A percentile compares a stretch with the other conserved stretches of the same genome.
phyloP scores from a whole-genome alignment of 2,329 filamentous ascomycete species.

The Ophiostoma tasmaniense region DNA sequence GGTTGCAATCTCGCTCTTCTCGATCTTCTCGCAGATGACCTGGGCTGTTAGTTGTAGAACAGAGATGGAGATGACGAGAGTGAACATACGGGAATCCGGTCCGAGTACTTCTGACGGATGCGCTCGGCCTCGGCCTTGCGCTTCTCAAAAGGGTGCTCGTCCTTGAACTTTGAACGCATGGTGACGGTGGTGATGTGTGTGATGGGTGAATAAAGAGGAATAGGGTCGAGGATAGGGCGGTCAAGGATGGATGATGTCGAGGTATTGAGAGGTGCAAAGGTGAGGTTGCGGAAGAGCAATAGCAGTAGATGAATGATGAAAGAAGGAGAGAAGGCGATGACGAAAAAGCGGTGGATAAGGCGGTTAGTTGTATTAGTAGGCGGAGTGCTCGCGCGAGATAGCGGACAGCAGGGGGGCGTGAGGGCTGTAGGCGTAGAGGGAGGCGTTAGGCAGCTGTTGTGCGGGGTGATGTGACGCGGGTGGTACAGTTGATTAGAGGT shows the following conservation, averaged over 20 bases:
- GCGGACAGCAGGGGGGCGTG: neutral
- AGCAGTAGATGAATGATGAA: neutral
- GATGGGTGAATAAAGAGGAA: neutral
- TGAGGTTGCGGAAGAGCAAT: neutral
- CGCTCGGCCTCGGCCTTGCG: slow-evolving; percentile 99
- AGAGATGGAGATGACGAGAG: neutral
- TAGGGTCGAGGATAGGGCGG: neutral
- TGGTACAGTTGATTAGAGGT: neutral
- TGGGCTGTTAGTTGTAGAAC: slow-evolving; percentile 30
- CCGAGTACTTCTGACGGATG: slow-evolving; percentile 97
- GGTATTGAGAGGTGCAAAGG: neutral
- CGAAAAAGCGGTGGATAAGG: slow-evolving; percentile 10
- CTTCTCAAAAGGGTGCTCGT: slow-evolving; percentile 99
- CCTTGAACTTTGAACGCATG: slow-evolving; percentile 99
- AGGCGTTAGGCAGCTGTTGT: slow-evolving; percentile 10
- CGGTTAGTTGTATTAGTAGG: neutral
- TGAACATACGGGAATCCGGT: slow-evolving; percentile 88
- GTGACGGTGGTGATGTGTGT: slow-evolving; percentile 35
- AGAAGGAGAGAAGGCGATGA: neutral
- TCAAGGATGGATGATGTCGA: neutral
- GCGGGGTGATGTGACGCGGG: slow-evolving; percentile 10
- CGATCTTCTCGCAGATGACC: slow-evolving; percentile 99
- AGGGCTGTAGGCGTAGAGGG: neutral
- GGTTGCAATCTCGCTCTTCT: slow-evolving; percentile 97
- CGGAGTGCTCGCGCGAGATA: neutral